phyloP scores from a whole-genome alignment of 192 early-diverging fungal species.

The Lobosporangium transversale region DNA sequence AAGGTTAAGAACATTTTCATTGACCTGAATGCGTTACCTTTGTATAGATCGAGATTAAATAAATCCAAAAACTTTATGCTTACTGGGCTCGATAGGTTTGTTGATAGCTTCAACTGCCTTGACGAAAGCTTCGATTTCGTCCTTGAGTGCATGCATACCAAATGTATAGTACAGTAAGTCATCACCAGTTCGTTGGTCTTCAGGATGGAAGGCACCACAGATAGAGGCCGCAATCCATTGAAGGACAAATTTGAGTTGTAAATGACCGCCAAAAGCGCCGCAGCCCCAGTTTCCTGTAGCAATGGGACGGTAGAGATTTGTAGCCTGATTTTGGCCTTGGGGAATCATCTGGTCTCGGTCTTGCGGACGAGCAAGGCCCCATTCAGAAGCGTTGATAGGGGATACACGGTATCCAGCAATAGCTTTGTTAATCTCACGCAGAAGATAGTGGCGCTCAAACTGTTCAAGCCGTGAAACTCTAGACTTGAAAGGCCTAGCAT shows the following conservation, averaged over 20 bases:
- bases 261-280: constrained; percentile 49
- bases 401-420: constrained; percentile 30
- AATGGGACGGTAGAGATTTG: constrained; percentile 26
- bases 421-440: constrained; percentile 49
- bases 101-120: constrained; percentile 13
- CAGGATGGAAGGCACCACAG: constrained; percentile 8
- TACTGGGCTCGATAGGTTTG: constrained; percentile 31
- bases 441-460: constrained; percentile 22
- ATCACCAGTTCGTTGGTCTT: constrained; percentile 5
- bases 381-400: constrained; percentile 43
- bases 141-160: constrained; percentile 28
- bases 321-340: not conserved
- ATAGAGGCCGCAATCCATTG: constrained; percentile 50
- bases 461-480: constrained; percentile 36
- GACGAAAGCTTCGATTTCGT: constrained; percentile 37
- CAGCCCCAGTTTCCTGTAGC: constrained; percentile 54
- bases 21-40: no score
- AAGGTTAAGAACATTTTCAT: no score
- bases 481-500: constrained; percentile 45
- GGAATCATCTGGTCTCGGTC: not conserved
- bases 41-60: no score
- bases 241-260: constrained; percentile 50
- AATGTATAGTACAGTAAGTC: constrained; percentile 44
- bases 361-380: constrained; percentile 15
- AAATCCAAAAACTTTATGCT: no score